Conservation (phyloP, 306 rosid genomes). For the Vigna hirtella region DNA sequence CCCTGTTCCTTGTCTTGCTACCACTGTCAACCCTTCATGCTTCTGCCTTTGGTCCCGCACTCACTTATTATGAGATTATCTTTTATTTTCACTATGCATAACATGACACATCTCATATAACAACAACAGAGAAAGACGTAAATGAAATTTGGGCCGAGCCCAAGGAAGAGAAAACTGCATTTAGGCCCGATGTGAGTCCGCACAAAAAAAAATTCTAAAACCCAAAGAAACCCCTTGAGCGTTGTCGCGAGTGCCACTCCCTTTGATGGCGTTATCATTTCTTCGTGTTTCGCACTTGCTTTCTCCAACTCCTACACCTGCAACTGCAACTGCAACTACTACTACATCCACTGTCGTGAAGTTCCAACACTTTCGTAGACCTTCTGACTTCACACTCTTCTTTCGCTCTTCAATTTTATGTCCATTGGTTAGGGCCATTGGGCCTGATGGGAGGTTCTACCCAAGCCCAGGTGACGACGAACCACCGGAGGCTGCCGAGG, state of each 20-base stretch:
- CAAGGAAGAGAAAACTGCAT: background rate
- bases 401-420: constrained; percentile 13
- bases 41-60: constrained; percentile 1
- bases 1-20: constrained; percentile 1
- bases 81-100: too few relatives aligned
- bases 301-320: constrained; percentile 42
- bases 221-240: background rate
- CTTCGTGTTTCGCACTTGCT: constrained; percentile 55
- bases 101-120: too few relatives aligned
- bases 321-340: background rate
- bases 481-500: constrained; percentile 82
- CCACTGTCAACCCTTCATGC: background rate
- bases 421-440: constrained; percentile 53
- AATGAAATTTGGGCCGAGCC: background rate
- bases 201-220: background rate
- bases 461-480: constrained; percentile 85
- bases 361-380: constrained; percentile 37
- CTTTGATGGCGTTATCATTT: constrained; percentile 66
- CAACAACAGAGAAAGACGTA: too few relatives aligned
- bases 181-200: background rate
- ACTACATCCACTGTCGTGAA: constrained; percentile 39
- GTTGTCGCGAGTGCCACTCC: background rate
- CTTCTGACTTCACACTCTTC: constrained; percentile 26
- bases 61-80: background rate
- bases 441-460: constrained; percentile 74